Base-by-base conservation (phyloP, 2,329 filamentous ascomycete species). In the Teratosphaeria viscida region DNA sequence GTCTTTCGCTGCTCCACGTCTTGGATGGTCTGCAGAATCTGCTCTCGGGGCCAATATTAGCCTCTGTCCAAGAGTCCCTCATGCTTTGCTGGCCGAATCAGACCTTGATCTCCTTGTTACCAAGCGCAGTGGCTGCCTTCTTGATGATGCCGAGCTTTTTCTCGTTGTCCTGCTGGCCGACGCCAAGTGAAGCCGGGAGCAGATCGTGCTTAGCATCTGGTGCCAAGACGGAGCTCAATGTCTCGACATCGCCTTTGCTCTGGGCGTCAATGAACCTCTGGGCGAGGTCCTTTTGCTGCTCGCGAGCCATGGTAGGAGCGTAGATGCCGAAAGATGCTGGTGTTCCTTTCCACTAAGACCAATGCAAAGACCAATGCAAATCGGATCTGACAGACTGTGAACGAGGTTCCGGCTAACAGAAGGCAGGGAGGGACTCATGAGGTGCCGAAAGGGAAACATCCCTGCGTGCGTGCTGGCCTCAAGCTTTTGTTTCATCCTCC, bases 1-100 rank as follows among this genome's bases (percentile, higher is more conserved):
- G 54, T 37, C 57, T 61, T 61, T 27, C 54, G 60, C 52, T 61
- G 57, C 57, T 61, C 60, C 11, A 59, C 57, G 60, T 61, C 60
- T 55, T 61, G 57, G 49, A 61, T 61, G 19, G 35, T 56, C 26
- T 61, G 60, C 5, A 61, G 57, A 34, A 61, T 43, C 60, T 61
- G 59, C 43, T 26, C 16, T 16, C 43, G 19, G 7, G 3, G n/a
- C 6, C 39, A 32, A 56, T 57, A 39, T 58, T n/a, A 26, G 19
- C n/a, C 6, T 27, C 10, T 19, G n/a, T 26, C 12, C 23, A 23
- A 52, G 19, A 27, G 54, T 54, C 7, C 4, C 23, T 12, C 27
- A 34, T 19, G 54, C 23, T 8, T 8, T 29, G 39, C n/a, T 23
- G 29, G 39, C 12, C 16, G 19, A 26, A 2, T n/a, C 57, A 47